phyloP scores from a whole-genome alignment of 345 rosid genomes.

The Citrus hindsii region DNA sequence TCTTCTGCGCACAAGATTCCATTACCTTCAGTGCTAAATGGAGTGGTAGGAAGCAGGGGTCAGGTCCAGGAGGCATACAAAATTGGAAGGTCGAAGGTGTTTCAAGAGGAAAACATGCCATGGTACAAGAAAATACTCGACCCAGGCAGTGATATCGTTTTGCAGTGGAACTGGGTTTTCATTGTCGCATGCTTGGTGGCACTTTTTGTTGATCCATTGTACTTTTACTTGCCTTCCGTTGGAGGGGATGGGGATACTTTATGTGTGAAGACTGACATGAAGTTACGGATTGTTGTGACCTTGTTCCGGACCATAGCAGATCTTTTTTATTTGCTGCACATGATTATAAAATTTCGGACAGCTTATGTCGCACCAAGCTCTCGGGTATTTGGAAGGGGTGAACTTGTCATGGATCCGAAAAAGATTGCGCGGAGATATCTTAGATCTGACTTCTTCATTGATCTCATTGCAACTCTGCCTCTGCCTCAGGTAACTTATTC shows the following conservation, averaged over 20 bases:
- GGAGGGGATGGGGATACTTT: slow-evolving; percentile 32
- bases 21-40: slow-evolving; percentile 48
- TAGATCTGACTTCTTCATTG: slow-evolving; percentile 76
- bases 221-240: slow-evolving; percentile 70
- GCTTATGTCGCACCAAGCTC: slow-evolving; percentile 83
- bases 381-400: slow-evolving; percentile 92
- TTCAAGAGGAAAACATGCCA: slow-evolving; percentile 35
- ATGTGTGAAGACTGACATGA: slow-evolving; percentile 65
- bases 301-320: slow-evolving; percentile 77
- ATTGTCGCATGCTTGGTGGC: slow-evolving; percentile 74
- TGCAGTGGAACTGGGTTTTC: slow-evolving; percentile 83
- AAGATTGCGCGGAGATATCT: slow-evolving; percentile 68
- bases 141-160: slow-evolving; percentile 79
- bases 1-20: slow-evolving; percentile 39
- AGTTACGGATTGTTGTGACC: slow-evolving; percentile 57
- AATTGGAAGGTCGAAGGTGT: slow-evolving; percentile 37
- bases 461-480: slow-evolving; percentile 83
- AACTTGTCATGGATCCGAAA: slow-evolving; percentile 89
- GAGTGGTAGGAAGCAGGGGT: slow-evolving; percentile 38
- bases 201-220: slow-evolving; percentile 84
- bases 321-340: slow-evolving; percentile 77
- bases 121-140: slow-evolving; percentile 78
- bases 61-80: slow-evolving; percentile 42
- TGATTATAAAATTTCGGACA: slow-evolving; percentile 83
- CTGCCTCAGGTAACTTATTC: slow-evolving; percentile 72